Evolutionary conservation across 2,329 filamentous ascomycete species (phyloP).

Genomic region (Ceratocystis lukuohia): DNA sequence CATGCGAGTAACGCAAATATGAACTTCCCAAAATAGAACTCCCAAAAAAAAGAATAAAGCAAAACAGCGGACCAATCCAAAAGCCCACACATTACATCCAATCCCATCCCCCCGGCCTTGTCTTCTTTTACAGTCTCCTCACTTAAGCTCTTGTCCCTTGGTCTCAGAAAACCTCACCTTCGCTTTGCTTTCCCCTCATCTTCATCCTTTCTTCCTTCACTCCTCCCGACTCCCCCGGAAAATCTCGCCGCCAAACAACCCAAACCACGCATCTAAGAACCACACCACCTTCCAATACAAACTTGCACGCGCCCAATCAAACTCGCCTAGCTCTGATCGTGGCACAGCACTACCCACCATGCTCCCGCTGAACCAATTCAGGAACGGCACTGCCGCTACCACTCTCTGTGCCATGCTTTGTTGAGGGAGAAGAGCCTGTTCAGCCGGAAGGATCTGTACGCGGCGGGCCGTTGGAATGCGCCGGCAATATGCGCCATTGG

Average conservation of each 20-base stretch:
- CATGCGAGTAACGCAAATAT: neutral
- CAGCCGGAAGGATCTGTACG: conserved; percentile 51
- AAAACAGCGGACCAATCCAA: neutral
- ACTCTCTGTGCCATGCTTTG: conserved; percentile 51
- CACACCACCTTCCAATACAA: conserved; percentile 56
- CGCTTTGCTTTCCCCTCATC: neutral
- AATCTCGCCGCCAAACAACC: conserved; percentile 46
- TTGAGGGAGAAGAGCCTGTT: conserved; percentile 57
- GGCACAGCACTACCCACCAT: conserved; percentile 68
- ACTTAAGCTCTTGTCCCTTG: too few species aligned
- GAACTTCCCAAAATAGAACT: neutral
- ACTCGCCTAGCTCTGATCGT: conserved; percentile 56
- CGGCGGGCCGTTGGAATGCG: conserved; percentile 54
- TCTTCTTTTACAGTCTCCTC: neutral
- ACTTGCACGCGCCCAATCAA: conserved; percentile 59
- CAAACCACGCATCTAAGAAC: conserved; percentile 46
- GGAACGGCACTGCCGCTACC: conserved; percentile 51
- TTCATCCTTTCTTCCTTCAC: conserved; percentile 23
- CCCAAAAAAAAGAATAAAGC: neutral
- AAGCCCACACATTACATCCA: neutral
- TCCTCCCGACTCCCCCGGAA: conserved; percentile 46
- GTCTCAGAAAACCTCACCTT: neutral
- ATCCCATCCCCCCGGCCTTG: too few species aligned
- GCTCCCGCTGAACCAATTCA: conserved; percentile 57
- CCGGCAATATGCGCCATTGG: conserved; percentile 35